Conservation (phyloP, 169 alveolate genomes). For the Toxoplasma gondii region DNA sequence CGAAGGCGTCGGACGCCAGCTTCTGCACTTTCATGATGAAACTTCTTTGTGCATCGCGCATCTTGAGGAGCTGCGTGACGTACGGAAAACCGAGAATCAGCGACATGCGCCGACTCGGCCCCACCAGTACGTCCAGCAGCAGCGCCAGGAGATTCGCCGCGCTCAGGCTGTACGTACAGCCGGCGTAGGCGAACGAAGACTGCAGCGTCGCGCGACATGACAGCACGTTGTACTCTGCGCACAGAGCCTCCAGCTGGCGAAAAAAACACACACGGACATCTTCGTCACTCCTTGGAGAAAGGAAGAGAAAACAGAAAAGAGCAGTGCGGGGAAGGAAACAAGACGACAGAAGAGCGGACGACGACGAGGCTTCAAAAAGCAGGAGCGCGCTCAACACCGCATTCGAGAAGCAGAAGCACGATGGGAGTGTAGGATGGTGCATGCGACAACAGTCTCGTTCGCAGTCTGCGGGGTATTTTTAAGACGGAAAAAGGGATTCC, state of each 20-base stretch:
- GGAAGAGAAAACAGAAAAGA: no score
- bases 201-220: not conserved
- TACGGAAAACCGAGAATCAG: slow-evolving; percentile 29
- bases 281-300: no score
- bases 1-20: not conserved
- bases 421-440: no score
- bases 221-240: slow-evolving; percentile 37
- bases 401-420: no score
- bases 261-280: not conserved
- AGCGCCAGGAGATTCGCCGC: slow-evolving; percentile 1
- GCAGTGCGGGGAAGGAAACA: no score
- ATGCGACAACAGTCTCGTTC: no score
- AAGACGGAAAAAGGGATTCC: no score
- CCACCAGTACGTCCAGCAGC: slow-evolving; percentile 35
- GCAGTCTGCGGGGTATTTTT: no score
- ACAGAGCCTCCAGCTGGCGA: slow-evolving; percentile 50
- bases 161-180: not conserved
- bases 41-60: not conserved
- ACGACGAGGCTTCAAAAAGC: no score
- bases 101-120: slow-evolving; percentile 38
- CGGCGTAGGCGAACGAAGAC: not conserved
- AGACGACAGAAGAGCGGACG: no score
- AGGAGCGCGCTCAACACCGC: no score
- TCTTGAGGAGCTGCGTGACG: slow-evolving; percentile 11
- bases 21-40: not conserved